Evolutionary conservation across 805 yeast species (phyloP).

Genomic region (Starmerella vitae): DNA sequence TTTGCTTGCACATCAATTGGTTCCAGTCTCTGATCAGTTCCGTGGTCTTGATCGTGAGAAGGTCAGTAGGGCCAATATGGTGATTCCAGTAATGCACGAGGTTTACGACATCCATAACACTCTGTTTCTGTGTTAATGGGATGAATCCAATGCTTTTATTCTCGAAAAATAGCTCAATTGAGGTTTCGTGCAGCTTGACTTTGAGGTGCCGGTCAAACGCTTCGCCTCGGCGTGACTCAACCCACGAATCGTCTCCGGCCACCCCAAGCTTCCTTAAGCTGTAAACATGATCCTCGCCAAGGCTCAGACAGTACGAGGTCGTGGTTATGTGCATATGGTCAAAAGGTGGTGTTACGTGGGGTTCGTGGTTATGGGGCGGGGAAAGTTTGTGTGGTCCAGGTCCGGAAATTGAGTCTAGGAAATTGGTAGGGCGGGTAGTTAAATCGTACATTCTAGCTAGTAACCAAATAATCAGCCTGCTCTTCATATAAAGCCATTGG

Average conservation of each 20-base stretch:
- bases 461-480: too few relatives aligned
- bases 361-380: too few relatives aligned
- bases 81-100: slow-evolving; percentile 18
- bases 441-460: too few relatives aligned
- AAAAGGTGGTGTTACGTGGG: too few relatives aligned
- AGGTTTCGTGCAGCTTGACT: slow-evolving; percentile 7
- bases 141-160: slow-evolving; percentile 16
- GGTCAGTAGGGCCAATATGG: slow-evolving; percentile 20
- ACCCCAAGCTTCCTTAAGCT: slow-evolving; percentile 12
- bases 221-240: slow-evolving; percentile 21
- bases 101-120: slow-evolving; percentile 7
- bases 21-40: slow-evolving; percentile 16
- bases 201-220: slow-evolving; percentile 17
- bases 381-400: too few relatives aligned
- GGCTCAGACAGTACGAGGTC: slow-evolving; percentile 14
- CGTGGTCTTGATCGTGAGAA: slow-evolving; percentile 15
- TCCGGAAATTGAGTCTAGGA: too few relatives aligned
- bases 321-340: slow-evolving; percentile 17
- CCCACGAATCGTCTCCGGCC: slow-evolving; percentile 18
- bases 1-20: slow-evolving; percentile 5
- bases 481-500: too few relatives aligned
- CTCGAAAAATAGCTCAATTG: slow-evolving; percentile 15
- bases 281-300: slow-evolving; percentile 15
- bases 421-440: too few relatives aligned
- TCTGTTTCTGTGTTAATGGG: slow-evolving; percentile 1